Evolutionary conservation across 202 grass and related monocot species (phyloP).

Genomic region (Miscanthus sacchariflorus): DNA sequence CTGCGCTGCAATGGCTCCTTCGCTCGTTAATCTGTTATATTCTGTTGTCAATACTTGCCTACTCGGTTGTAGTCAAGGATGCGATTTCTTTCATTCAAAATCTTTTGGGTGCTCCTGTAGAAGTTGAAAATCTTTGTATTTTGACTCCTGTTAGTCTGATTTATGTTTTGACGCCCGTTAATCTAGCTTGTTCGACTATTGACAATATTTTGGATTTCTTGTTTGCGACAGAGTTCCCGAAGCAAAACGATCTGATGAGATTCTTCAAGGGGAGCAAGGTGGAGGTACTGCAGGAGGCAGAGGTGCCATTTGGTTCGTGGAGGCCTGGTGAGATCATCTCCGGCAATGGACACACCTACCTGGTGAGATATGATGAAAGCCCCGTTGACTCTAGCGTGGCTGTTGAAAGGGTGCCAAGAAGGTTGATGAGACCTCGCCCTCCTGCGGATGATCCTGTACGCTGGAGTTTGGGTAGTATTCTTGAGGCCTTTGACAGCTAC

Average conservation of each 20-base stretch:
- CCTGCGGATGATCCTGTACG: slow-evolving; percentile 18
- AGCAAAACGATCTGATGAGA: slow-evolving; percentile 46
- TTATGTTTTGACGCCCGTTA: background rate
- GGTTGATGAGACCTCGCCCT: slow-evolving; percentile 64
- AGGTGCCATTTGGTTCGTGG: slow-evolving; percentile 68
- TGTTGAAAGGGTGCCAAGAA: slow-evolving; percentile 72
- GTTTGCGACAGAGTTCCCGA: slow-evolving; percentile 33
- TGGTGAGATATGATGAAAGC: slow-evolving; percentile 60
- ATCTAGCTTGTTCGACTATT: slow-evolving; percentile 24
- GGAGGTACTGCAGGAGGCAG: slow-evolving; percentile 67
- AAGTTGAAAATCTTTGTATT: background rate
- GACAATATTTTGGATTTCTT: background rate
- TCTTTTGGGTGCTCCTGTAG: background rate
- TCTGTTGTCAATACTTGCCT: background rate
- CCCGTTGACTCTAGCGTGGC: slow-evolving; percentile 13
- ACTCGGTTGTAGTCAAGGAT: slow-evolving; percentile 23
- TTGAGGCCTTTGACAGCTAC: slow-evolving; percentile 79
- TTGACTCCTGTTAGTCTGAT: background rate
- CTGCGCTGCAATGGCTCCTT: background rate
- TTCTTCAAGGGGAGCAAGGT: slow-evolving; percentile 80
- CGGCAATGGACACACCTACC: slow-evolving; percentile 80
- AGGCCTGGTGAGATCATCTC: slow-evolving; percentile 75
- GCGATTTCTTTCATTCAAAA: slow-evolving; percentile 13
- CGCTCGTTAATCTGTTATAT: background rate
- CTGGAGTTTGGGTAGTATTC: slow-evolving; percentile 63